These are phyloP conservation scores for Vitis hybrid DNA, from an alignment of 177 flowering plant species.

Conservation along the genomic window DNA sequence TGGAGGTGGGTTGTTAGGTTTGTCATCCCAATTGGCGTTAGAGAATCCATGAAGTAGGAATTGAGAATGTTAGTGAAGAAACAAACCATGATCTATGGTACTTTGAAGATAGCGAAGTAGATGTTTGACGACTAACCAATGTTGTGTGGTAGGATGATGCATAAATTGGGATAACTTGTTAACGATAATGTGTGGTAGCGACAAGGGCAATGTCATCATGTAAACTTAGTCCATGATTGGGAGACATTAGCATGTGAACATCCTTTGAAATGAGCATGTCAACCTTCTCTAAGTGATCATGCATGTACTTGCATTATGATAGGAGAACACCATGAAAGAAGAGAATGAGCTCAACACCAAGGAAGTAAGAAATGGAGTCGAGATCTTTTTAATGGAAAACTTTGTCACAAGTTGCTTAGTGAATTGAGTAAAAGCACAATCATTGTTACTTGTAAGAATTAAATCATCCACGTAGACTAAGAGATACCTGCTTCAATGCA, in stretches of 20 bases:
- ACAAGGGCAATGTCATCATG: not conserved
- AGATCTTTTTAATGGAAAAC: conserved; percentile 2
- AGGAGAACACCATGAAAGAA: not conserved
- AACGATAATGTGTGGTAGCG: too few relatives aligned
- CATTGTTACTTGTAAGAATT: not conserved
- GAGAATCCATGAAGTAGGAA: conserved; percentile 1
- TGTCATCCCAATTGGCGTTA: not conserved
- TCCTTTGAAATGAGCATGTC: not conserved
- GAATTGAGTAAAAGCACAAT: not conserved
- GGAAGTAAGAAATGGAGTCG: not conserved
- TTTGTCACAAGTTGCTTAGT: not conserved
- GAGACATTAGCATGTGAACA: not conserved
- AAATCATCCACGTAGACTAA: not conserved
- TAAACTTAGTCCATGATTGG: not conserved
- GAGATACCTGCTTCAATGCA: not conserved
- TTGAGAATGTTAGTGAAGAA: not conserved
- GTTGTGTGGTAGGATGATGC: conserved; percentile 5
- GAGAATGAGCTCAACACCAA: not conserved
- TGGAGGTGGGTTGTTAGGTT: not conserved
- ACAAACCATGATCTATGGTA: not conserved
- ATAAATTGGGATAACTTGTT: conserved; percentile 3
- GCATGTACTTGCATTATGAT: not conserved
- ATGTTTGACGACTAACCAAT: not conserved
- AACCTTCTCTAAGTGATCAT: not conserved
- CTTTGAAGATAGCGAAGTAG: not conserved